Conservation (phyloP, 257 asterid species). For the Mitragyna speciosa region DNA sequence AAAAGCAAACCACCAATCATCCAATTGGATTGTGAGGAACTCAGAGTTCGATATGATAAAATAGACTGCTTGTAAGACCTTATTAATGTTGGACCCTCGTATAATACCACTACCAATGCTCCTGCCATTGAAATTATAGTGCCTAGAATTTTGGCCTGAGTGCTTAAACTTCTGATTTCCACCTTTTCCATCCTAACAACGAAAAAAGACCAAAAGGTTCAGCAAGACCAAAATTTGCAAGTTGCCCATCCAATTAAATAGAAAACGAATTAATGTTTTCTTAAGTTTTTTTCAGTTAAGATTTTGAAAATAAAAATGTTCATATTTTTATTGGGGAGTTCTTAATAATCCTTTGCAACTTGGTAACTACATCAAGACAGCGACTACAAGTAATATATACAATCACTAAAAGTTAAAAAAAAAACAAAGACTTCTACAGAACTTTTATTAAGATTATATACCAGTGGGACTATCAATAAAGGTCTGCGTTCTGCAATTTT, state of each 20-base stretch:
- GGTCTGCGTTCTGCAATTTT: neutral
- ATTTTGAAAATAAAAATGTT: neutral
- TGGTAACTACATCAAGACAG: neutral
- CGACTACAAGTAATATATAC: neutral
- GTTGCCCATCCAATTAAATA: neutral
- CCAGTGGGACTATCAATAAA: neutral
- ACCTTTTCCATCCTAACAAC: slow-evolving; percentile 72
- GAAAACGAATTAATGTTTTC: too few relatives aligned
- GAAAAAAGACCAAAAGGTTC: too few relatives aligned
- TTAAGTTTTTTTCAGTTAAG: neutral
- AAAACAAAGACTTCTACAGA: neutral
- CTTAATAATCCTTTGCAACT: too few relatives aligned
- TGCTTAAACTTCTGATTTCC: slow-evolving; percentile 50
- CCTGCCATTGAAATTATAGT: slow-evolving; percentile 74
- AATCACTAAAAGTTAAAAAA: neutral
- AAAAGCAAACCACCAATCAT: slow-evolving; percentile 69
- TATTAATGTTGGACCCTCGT: slow-evolving; percentile 60
- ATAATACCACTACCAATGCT: slow-evolving; percentile 71
- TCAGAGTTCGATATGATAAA: slow-evolving; percentile 20
- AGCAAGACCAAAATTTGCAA: neutral
- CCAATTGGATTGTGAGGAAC: slow-evolving; percentile 58
- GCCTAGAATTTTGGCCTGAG: slow-evolving; percentile 67
- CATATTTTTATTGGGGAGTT: neutral
- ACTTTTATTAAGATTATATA: too few relatives aligned
- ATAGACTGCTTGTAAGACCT: slow-evolving; percentile 19